Evolutionary conservation across 2,329 filamentous ascomycete genomes (phyloP).

Genomic region (Colletotrichum melonis): DNA sequence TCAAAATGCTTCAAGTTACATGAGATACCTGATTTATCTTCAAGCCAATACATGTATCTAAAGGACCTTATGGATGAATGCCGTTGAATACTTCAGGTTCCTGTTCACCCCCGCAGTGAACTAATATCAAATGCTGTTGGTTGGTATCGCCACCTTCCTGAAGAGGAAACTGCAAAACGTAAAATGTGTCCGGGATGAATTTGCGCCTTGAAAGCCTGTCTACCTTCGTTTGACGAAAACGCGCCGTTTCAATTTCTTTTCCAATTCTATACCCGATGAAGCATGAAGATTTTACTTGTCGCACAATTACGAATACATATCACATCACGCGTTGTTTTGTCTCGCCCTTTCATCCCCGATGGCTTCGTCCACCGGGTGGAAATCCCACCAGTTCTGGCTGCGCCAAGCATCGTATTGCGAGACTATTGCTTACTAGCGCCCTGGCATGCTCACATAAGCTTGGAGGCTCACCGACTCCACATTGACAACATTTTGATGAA

Average conservation of each 20-base stretch:
- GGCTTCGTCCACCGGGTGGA: background rate
- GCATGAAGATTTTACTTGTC: background rate
- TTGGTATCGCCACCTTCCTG: background rate
- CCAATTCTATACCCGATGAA: background rate
- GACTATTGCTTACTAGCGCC: conserved; percentile 18
- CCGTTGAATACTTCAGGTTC: background rate
- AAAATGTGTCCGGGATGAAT: background rate
- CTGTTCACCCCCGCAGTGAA: background rate
- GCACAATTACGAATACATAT: background rate
- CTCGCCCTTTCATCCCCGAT: background rate
- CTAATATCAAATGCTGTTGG: background rate
- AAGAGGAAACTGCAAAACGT: background rate
- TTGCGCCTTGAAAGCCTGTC: background rate
- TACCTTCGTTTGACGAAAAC: background rate
- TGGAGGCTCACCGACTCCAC: conserved; percentile 1
- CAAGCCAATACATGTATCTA: background rate
- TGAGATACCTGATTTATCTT: no score
- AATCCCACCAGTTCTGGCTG: background rate
- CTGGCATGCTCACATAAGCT: conserved; percentile 27
- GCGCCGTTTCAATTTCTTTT: background rate
- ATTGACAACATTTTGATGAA: background rate
- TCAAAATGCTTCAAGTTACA: no score
- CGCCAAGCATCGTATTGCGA: conserved; percentile 25
- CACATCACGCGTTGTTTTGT: background rate
- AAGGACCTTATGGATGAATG: background rate